phyloP scores from a whole-genome alignment of 2,329 filamentous ascomycete genomes.

The Cucurbitaria berberidis region DNA sequence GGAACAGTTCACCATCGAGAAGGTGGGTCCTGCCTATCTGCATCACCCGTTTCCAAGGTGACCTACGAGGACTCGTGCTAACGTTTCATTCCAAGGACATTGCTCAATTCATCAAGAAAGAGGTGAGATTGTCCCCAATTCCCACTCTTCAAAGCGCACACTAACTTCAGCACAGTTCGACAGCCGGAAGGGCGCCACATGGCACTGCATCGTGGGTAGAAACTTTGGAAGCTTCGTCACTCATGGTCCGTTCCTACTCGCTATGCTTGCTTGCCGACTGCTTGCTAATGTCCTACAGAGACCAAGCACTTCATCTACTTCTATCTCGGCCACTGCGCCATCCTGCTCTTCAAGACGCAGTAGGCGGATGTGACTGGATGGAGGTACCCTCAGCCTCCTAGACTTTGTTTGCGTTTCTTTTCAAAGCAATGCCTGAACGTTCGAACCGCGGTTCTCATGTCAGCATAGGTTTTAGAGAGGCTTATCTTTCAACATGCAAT shows the following conservation, averaged over 20 bases:
- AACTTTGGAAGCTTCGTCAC: constrained; percentile 99
- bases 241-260: constrained; percentile 69
- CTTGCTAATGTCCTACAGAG: constrained; percentile 62
- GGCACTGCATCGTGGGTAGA: constrained; percentile 98
- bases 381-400: constrained; percentile 4
- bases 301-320: constrained; percentile 99
- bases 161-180: constrained; percentile 73
- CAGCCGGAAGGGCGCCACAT: constrained; percentile 94
- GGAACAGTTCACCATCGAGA: constrained; percentile 74
- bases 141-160: not conserved
- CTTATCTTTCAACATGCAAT: not conserved
- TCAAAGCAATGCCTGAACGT: not conserved
- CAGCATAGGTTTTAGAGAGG: constrained; percentile 9
- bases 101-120: constrained; percentile 93
- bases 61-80: constrained; percentile 2
- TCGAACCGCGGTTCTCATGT: constrained; percentile 9
- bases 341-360: constrained; percentile 98
- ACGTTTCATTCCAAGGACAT: constrained; percentile 72
- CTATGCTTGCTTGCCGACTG: no score
- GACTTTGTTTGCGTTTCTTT: constrained; percentile 3
- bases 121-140: constrained; percentile 58
- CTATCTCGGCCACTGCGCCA: constrained; percentile 97
- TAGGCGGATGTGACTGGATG: constrained; percentile 49
- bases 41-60: not conserved
- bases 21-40: constrained; percentile 55